phyloP scores from a whole-genome alignment of 805 yeast genomes.

The Torulaspora gathmanii region DNA sequence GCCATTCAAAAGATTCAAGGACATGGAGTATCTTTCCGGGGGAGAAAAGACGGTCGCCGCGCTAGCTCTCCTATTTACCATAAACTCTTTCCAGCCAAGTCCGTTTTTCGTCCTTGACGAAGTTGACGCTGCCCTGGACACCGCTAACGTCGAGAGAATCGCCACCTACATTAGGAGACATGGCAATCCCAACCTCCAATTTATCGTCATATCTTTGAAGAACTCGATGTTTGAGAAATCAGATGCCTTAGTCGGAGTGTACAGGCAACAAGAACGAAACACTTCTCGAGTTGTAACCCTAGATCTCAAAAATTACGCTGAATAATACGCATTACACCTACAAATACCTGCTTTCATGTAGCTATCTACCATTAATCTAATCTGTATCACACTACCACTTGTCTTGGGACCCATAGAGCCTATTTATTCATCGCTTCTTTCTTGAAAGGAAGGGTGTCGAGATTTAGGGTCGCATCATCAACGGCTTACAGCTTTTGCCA shows the following conservation, averaged over 20 bases:
- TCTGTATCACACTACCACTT: not conserved
- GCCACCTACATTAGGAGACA: slow-evolving; percentile 79
- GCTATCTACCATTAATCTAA: not conserved
- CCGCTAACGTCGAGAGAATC: slow-evolving; percentile 76
- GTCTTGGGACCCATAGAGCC: not conserved
- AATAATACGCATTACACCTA: slow-evolving; percentile 12
- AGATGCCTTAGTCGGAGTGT: slow-evolving; percentile 89
- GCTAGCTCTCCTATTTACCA: slow-evolving; percentile 81
- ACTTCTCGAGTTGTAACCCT: slow-evolving; percentile 69
- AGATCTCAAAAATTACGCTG: slow-evolving; percentile 61
- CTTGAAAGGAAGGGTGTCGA: slow-evolving; percentile 1
- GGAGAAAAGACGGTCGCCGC: slow-evolving; percentile 98
- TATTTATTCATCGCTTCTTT: too few relatives aligned
- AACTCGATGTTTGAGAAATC: slow-evolving; percentile 82
- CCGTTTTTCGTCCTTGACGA: slow-evolving; percentile 96
- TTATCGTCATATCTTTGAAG: slow-evolving; percentile 88
- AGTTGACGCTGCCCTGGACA: slow-evolving; percentile 96
- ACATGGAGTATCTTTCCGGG: slow-evolving; percentile 88
- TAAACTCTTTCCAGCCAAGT: slow-evolving; percentile 85
- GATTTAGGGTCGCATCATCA: slow-evolving; percentile 8
- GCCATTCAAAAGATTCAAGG: slow-evolving; percentile 87
- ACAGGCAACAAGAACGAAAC: slow-evolving; percentile 70
- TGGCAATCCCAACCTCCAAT: slow-evolving; percentile 76
- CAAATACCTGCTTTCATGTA: not conserved
- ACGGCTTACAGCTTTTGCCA: slow-evolving; percentile 4